Evolutionary conservation across 148 eudicot species (phyloP), one percentile per base, ranked within the genome.

Genomic region (Cornus controversa): DNA sequence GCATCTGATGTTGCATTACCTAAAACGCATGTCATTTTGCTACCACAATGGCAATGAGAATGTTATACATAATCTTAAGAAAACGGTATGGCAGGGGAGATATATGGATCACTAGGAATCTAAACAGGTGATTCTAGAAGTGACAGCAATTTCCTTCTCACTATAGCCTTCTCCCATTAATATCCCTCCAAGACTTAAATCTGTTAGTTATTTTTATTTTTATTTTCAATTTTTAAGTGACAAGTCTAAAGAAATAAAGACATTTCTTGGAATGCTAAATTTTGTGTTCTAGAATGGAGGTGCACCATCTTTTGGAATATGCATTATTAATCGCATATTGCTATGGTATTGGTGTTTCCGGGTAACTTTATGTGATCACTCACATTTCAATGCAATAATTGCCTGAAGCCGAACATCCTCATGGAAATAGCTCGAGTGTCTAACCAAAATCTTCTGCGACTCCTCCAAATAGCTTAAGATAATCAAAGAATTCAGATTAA

Each of bases 401-500:
- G 99, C 96, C 84, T 96, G 99, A 78, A 96, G 97, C 67, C 99
- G 92, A 78, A 96, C 99, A 88, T 96, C 99, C 84, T 93, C 99
- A 15, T 96, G 99, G 79, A 96, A 96, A 84, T 96, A 93, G 47
- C 78, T 80, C 28, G 99, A 91, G 79, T 96, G 98, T 40, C 91
- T 87, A 6, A 90, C 82, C 82, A 93, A 81, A 77, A 96, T 91
- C 83, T 88, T 93, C 74, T 90, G 75, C 10, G 97, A 84, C 89
- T 96, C 99, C 80, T 93, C 99, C 85, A 96, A 83, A 85, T 96
- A 96, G 77, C 99, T 96, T 80, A 34, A 74, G 75, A 54, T 23
- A 57, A 77, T 89, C 79, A 87, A 87, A 79, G 89, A 80, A 64
- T 72, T 57, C 67, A 47, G 62, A 42, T n/a, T n/a, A 60, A 37